These are phyloP conservation scores for Exsudoporus floridanus DNA, from an alignment of 1,284 basidiomycete species.

Conservation along the genomic window DNA sequence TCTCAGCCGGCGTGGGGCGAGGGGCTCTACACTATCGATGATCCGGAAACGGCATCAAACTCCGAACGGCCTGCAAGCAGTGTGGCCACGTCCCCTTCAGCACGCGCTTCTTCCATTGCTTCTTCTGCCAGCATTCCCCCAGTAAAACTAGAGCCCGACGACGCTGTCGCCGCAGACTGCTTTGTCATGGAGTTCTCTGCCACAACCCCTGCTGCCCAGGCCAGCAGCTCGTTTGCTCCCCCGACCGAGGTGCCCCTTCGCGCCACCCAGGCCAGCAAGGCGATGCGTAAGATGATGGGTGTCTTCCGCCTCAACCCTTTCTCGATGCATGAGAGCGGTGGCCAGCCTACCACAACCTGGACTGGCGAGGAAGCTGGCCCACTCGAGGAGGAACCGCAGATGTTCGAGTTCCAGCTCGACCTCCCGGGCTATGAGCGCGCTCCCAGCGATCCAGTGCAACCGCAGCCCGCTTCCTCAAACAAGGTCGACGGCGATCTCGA, in stretches of 20 bases:
- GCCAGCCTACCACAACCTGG: conserved; percentile 39
- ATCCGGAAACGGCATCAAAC: conserved; percentile 35
- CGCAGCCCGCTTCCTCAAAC: conserved; percentile 11
- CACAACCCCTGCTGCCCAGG: conserved; percentile 30
- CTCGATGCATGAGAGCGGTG: conserved; percentile 57
- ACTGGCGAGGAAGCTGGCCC: conserved; percentile 50
- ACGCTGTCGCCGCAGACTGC: conserved; percentile 30
- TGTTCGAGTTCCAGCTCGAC: conserved; percentile 64
- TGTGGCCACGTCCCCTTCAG: conserved; percentile 36
- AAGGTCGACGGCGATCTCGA: conserved; percentile 23
- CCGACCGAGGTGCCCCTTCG: conserved; percentile 70
- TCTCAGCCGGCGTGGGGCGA: conserved; percentile 29
- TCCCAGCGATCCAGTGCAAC: conserved; percentile 17
- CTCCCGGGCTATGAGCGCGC: conserved; percentile 29
- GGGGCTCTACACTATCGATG: conserved; percentile 36
- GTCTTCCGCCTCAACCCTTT: conserved; percentile 76
- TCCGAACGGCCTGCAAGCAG: conserved; percentile 37
- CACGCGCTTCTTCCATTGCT: conserved; percentile 36
- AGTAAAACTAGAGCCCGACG: conserved; percentile 36
- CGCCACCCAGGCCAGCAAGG: conserved; percentile 63
- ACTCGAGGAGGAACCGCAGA: conserved; percentile 54
- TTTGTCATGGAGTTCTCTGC: conserved; percentile 39
- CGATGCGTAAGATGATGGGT: conserved; percentile 72
- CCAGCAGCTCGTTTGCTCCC: conserved; percentile 43
- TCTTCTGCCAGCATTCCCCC: conserved; percentile 30